A percentile compares a stretch with the other conserved stretches of the same genome.
These are phyloP conservation scores for Bipolaris oryzae DNA, from an alignment of 2,329 filamentous ascomycete species.

Conservation along the genomic window DNA sequence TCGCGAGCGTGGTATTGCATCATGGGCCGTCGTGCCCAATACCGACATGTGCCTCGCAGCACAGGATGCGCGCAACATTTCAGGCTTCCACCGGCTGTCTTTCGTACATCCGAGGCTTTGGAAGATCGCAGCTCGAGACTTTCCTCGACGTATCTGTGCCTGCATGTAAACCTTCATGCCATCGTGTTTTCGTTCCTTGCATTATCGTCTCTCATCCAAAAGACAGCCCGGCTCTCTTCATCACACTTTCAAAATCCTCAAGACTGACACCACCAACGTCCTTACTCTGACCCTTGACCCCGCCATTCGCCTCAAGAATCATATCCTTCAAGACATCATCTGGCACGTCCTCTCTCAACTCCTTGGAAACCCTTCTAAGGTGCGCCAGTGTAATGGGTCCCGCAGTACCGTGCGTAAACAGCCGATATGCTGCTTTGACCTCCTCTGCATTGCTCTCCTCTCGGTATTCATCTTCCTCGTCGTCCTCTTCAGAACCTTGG, in stretches of 20 bases:
- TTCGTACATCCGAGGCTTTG: not conserved
- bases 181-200: not conserved
- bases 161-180: not conserved
- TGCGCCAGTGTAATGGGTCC: constrained; percentile 80
- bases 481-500: constrained; percentile 48
- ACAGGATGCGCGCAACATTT: not conserved
- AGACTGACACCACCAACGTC: constrained; percentile 69
- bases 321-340: constrained; percentile 90
- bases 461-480: constrained; percentile 45
- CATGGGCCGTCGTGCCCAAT: not conserved
- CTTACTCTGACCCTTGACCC: constrained; percentile 62
- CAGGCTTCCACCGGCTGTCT: not conserved
- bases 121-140: not conserved
- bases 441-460: constrained; percentile 61
- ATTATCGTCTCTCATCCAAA: constrained; percentile 65
- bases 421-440: constrained; percentile 77
- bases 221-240: constrained; percentile 76
- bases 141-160: not conserved
- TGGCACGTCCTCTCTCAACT: constrained; percentile 81
- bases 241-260: constrained; percentile 84
- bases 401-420: constrained; percentile 70
- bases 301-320: constrained; percentile 92
- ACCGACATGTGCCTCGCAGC: not conserved
- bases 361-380: constrained; percentile 76
- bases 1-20: not conserved